A percentile compares a stretch with the other conserved stretches of the same genome.
phyloP scores from a whole-genome alignment of 2,329 filamentous ascomycete genomes.

The Thermothelomyces thermophilus region DNA sequence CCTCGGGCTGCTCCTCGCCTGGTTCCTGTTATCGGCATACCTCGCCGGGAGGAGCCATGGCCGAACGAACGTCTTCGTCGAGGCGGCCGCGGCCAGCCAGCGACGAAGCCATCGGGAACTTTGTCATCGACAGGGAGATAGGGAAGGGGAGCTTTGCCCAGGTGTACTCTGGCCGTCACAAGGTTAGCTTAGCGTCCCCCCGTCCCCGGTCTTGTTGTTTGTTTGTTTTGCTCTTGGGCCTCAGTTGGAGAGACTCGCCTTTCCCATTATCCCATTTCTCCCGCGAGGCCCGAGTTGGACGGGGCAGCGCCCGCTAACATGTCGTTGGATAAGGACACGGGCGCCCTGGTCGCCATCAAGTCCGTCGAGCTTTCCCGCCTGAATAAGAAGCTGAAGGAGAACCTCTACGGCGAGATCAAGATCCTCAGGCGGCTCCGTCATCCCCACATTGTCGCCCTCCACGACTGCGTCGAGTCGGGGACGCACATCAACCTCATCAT shows the following conservation, averaged over 20 bases:
- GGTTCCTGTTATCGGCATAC: slow-evolving; percentile 26
- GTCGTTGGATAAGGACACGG: slow-evolving; percentile 57
- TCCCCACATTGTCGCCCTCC: slow-evolving; percentile 92
- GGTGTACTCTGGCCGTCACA: slow-evolving; percentile 81
- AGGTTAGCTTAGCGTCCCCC: slow-evolving; percentile 52
- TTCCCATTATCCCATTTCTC: no score
- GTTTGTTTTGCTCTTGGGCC: background rate
- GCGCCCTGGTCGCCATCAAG: slow-evolving; percentile 87
- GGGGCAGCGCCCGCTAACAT: slow-evolving; percentile 11
- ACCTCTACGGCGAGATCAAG: slow-evolving; percentile 89
- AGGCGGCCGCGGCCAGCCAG: slow-evolving; percentile 24
- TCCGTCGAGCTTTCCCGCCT: slow-evolving; percentile 86
- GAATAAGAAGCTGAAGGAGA: slow-evolving; percentile 94
- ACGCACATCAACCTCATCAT: slow-evolving; percentile 94
- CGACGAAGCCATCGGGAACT: slow-evolving; percentile 59
- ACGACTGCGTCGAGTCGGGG: slow-evolving; percentile 83
- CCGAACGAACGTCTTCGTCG: slow-evolving; percentile 24
- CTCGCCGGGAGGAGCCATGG: slow-evolving; percentile 29
- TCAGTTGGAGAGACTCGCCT: background rate
- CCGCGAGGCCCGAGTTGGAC: no score
- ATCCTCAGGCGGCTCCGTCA: slow-evolving; percentile 92
- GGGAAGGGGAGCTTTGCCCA: slow-evolving; percentile 97
- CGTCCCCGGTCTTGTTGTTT: no score
- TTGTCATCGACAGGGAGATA: slow-evolving; percentile 80
- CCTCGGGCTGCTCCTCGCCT: slow-evolving; percentile 26